These are phyloP conservation scores for Mortierella antarctica DNA, from an alignment of 192 early-diverging fungal genomes.

Conservation along the genomic window DNA sequence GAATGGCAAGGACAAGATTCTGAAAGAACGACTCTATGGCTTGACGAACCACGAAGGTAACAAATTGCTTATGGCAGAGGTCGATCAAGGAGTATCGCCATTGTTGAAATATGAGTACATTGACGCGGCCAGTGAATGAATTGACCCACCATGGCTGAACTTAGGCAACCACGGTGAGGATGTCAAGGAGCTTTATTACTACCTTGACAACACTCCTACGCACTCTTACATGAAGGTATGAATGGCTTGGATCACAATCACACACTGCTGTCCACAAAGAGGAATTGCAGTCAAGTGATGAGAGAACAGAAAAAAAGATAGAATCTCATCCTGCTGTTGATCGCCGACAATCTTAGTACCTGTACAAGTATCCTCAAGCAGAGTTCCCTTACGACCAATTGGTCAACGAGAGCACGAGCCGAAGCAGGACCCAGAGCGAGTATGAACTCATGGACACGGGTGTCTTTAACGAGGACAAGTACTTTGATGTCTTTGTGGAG, in stretches of 20 bases:
- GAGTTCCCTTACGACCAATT: slow-evolving; percentile 47
- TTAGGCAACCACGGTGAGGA: slow-evolving; percentile 52
- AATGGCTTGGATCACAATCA: background rate
- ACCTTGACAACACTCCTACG: slow-evolving; percentile 45
- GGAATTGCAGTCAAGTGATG: no score
- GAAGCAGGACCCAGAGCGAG: slow-evolving; percentile 24
- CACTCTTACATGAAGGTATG: slow-evolving; percentile 54
- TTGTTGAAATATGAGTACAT: no score
- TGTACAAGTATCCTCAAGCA: slow-evolving; percentile 51
- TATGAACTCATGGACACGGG: slow-evolving; percentile 46
- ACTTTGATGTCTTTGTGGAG: slow-evolving; percentile 53
- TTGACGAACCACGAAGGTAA: slow-evolving; percentile 51
- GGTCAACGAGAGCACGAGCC: slow-evolving; percentile 8
- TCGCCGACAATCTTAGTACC: slow-evolving; percentile 2
- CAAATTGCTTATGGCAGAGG: no score
- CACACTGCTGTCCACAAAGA: no score
- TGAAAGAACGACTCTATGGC: slow-evolving; percentile 50
- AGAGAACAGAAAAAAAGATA: no score
- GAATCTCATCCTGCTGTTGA: background rate
- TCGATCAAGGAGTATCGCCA: background rate
- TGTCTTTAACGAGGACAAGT: slow-evolving; percentile 44
- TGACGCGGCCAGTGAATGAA: no score
- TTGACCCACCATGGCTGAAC: background rate
- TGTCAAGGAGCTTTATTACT: slow-evolving; percentile 53
- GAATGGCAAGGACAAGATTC: slow-evolving; percentile 46